Conservation (phyloP, 495 filamentous ascomycete species). For the Penicillium arizonense region DNA sequence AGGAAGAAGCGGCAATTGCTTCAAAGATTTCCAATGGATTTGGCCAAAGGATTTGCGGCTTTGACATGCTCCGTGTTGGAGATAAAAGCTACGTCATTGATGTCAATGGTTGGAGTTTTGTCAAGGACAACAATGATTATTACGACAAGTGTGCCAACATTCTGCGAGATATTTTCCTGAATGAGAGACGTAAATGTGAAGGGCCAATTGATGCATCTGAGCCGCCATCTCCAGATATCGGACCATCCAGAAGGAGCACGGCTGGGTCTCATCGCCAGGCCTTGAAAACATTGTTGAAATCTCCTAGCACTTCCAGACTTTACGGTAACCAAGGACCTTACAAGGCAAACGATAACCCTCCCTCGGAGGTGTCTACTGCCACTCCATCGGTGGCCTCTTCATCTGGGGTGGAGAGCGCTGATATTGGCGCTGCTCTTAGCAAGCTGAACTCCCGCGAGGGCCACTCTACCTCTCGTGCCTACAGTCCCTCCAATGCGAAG, state of each 20-base stretch:
- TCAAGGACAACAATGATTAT: slow-evolving; percentile 99
- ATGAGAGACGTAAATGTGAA: slow-evolving; percentile 62
- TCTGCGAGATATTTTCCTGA: slow-evolving; percentile 79
- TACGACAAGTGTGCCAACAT: slow-evolving; percentile 90
- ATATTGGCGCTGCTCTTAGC: slow-evolving; percentile 20
- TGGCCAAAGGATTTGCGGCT: slow-evolving; percentile 93
- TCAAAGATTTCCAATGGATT: slow-evolving; percentile 88
- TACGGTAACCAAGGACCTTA: slow-evolving; percentile 45
- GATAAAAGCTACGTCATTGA: slow-evolving; percentile 97
- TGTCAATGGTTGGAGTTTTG: slow-evolving; percentile 99
- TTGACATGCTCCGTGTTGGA: slow-evolving; percentile 85
- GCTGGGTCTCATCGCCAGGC: slow-evolving; percentile 42
- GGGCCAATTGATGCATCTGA: slow-evolving; percentile 36
- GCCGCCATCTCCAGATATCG: slow-evolving; percentile 28
- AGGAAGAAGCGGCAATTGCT: slow-evolving; percentile 82
- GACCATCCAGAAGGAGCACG: slow-evolving; percentile 30
- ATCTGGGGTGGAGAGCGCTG: slow-evolving; percentile 42
- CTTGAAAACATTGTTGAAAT: slow-evolving; percentile 58
- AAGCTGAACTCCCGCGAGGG: slow-evolving; percentile 23
- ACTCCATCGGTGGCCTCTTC: slow-evolving; percentile 51
- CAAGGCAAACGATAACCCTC: slow-evolving; percentile 31
- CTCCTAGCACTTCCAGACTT: slow-evolving; percentile 63
- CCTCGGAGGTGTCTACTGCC: slow-evolving; percentile 41
- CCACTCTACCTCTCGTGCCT: slow-evolving; percentile 20
- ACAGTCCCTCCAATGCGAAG: slow-evolving; percentile 30